A percentile compares a stretch with the other conserved stretches of the same genome.
These are phyloP conservation scores for Nelumbo lutea DNA, from an alignment of 164 flowering plant species.

Conservation along the genomic window DNA sequence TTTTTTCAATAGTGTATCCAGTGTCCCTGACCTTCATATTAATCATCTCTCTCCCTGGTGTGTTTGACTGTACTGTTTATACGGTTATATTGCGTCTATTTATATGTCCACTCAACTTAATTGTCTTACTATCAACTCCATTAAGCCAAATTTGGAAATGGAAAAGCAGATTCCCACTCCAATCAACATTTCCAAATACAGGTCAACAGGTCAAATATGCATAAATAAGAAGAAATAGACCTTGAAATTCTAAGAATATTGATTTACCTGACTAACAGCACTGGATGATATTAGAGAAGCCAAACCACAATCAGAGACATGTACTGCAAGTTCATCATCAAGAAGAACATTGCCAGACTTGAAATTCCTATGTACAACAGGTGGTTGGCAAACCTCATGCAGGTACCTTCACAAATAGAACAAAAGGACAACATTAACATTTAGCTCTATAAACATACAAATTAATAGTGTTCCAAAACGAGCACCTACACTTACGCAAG, in stretches of 20 bases:
- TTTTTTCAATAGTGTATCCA: too few species aligned
- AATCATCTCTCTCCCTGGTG: not conserved
- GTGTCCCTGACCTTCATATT: not conserved
- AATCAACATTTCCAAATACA: not conserved
- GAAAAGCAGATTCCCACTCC: not conserved
- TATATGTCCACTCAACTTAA: not conserved
- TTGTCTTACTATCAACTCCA: not conserved
- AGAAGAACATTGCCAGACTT: slow-evolving; percentile 75
- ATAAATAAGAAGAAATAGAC: not conserved
- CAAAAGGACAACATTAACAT: slow-evolving; percentile 1
- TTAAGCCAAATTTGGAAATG: not conserved
- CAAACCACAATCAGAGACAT: slow-evolving; percentile 77
- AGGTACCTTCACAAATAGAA: slow-evolving; percentile 48
- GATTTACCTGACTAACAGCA: slow-evolving; percentile 48
- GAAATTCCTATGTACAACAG: slow-evolving; percentile 63
- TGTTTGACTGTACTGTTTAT: not conserved
- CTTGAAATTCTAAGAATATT: not conserved
- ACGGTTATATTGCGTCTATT: too few species aligned
- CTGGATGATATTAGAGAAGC: slow-evolving; percentile 43
- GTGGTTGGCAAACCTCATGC: slow-evolving; percentile 74
- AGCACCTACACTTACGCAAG: too few species aligned
- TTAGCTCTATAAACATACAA: slow-evolving; percentile 1
- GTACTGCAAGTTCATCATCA: slow-evolving; percentile 48
- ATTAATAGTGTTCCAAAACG: too few species aligned
- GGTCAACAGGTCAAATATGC: not conserved